Evolutionary conservation across 345 rosid species (phyloP).

Genomic region (Sonneratia alba): DNA sequence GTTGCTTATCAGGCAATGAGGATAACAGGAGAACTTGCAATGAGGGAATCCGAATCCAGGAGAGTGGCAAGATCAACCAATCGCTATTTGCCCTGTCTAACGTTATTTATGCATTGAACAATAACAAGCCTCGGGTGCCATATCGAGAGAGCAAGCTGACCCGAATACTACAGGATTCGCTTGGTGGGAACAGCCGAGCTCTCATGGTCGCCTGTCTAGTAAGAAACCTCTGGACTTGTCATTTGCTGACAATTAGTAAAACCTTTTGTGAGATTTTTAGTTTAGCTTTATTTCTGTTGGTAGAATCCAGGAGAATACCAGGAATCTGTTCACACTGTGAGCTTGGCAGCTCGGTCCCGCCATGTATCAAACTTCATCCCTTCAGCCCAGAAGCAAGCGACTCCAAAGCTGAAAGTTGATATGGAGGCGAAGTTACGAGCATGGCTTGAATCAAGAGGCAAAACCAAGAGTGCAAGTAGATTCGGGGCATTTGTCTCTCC

Average conservation of each 20-base stretch:
- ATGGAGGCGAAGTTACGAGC: constrained; percentile 80
- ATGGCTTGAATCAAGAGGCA: constrained; percentile 92
- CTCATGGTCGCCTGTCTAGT: constrained; percentile 94
- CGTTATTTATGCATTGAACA: constrained; percentile 82
- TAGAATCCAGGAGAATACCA: constrained; percentile 94
- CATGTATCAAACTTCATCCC: constrained; percentile 52
- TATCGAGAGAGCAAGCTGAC: constrained; percentile 94
- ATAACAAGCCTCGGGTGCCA: constrained; percentile 55
- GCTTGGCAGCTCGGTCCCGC: constrained; percentile 88
- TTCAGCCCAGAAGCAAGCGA: constrained; percentile 40
- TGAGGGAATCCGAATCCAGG: constrained; percentile 76
- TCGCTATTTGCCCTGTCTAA: constrained; percentile 84
- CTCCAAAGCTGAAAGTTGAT: constrained; percentile 53
- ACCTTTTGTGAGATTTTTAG: background rate
- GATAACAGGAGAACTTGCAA: constrained; percentile 83
- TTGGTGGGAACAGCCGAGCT: constrained; percentile 80
- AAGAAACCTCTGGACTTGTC: background rate
- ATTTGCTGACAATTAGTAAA: background rate
- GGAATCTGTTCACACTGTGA: constrained; percentile 81
- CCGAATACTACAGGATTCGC: constrained; percentile 83
- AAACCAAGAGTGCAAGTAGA: constrained; percentile 49
- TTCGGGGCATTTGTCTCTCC: constrained; percentile 37
- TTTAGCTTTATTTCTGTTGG: background rate
- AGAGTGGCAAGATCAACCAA: constrained; percentile 84
- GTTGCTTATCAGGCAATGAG: constrained; percentile 53